phyloP scores from a whole-genome alignment of 1,139 yeast species.

The Hansenula lynferdii region DNA sequence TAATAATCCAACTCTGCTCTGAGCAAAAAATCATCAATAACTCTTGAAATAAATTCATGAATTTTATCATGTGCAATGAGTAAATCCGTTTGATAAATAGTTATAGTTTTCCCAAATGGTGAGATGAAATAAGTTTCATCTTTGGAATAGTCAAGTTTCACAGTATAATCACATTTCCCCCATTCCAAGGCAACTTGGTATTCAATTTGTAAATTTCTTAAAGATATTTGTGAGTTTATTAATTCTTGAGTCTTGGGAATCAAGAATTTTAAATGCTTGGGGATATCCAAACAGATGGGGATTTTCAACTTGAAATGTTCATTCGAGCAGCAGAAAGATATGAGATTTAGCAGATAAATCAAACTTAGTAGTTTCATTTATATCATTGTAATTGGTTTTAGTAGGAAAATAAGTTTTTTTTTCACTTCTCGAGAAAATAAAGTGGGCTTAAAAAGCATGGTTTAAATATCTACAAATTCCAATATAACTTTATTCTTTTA shows the following conservation, averaged over 20 bases:
- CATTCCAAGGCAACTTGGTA: not conserved
- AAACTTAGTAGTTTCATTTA: not conserved
- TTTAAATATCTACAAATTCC: no score
- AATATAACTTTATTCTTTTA: not conserved
- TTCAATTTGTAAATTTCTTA: not conserved
- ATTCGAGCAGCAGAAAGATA: not conserved
- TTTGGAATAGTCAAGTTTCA: conserved; percentile 5
- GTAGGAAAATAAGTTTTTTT: no score
- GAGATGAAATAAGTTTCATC: conserved; percentile 9
- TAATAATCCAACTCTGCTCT: conserved; percentile 3
- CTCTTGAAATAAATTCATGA: conserved; percentile 6
- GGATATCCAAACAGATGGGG: conserved; percentile 10
- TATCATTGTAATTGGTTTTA: not conserved
- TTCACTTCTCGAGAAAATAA: no score
- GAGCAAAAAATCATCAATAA: conserved; percentile 7
- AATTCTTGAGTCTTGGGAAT: conserved; percentile 4
- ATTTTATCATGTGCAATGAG: conserved; percentile 8
- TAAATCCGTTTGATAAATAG: conserved; percentile 10
- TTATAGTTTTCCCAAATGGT: conserved; percentile 6
- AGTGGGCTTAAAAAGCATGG: no score
- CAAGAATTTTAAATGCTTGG: conserved; percentile 6
- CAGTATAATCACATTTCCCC: conserved; percentile 3
- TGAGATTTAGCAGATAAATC: not conserved
- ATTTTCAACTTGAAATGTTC: not conserved
- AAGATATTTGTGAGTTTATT: conserved; percentile 2